Evolutionary conservation across 345 rosid species (phyloP).

Genomic region (Bruguiera parviflora): DNA sequence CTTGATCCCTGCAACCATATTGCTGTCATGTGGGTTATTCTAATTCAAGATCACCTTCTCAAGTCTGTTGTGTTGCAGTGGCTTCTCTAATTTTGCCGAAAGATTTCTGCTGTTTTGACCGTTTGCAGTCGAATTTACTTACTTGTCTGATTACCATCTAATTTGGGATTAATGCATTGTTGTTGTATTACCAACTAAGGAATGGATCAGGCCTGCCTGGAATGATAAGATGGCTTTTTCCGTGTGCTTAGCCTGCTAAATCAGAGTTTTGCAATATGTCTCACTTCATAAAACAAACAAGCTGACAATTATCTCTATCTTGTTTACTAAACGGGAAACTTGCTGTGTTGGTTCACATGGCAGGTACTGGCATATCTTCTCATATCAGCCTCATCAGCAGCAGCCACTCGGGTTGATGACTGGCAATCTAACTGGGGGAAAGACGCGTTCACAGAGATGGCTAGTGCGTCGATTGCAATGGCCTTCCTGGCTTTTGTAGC

Average conservation of each 20-base stretch:
- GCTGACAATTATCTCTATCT: not conserved
- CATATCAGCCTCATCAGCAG: conserved; percentile 84
- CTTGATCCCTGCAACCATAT: not conserved
- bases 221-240: not conserved
- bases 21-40: not conserved
- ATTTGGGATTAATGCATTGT: no score
- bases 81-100: not conserved
- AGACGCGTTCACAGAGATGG: conserved; percentile 91
- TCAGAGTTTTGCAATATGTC: not conserved
- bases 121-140: not conserved
- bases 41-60: no score
- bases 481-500: conserved; percentile 76
- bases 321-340: conserved; percentile 2
- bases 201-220: no score
- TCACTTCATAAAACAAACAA: no score
- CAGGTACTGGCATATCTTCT: conserved; percentile 88
- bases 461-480: conserved; percentile 77
- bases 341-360: conserved; percentile 13
- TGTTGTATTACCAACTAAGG: not conserved
- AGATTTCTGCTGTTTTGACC: not conserved
- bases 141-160: no score
- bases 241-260: not conserved
- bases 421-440: conserved; percentile 99
- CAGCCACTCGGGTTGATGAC: conserved; percentile 88
- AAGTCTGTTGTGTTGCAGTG: not conserved